Percentiles rank a stretch among this genome's conserved stretches.
These are phyloP conservation scores for Alternaria arbusti DNA, from an alignment of 2,329 filamentous ascomycete species.

Conservation along the genomic window DNA sequence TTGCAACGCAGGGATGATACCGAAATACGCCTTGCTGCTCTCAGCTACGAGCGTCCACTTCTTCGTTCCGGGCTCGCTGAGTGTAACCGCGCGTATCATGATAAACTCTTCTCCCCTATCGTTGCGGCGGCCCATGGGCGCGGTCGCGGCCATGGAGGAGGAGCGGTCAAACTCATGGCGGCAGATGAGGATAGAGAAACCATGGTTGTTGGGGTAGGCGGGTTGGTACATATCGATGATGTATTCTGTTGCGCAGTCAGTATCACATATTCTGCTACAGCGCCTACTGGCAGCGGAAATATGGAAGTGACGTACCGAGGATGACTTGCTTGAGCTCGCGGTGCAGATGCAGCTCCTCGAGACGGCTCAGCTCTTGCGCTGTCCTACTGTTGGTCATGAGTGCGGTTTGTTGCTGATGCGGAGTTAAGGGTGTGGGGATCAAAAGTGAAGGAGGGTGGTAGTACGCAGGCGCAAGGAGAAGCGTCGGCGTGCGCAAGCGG, in stretches of 20 bases:
- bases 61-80: not conserved
- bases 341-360: not conserved
- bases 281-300: not conserved
- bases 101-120: not conserved
- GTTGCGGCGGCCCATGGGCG: not conserved
- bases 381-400: not conserved
- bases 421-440: not conserved
- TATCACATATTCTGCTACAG: not conserved
- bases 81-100: not conserved
- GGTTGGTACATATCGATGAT: not conserved
- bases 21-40: not conserved
- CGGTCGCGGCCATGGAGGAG: not conserved
- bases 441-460: not conserved
- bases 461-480: not conserved
- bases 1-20: slow-evolving; percentile 1
- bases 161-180: not conserved
- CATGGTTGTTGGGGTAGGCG: not conserved
- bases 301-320: not conserved
- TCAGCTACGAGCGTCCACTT: slow-evolving; percentile 5
- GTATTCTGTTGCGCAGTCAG: not conserved
- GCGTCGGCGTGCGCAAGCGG: not conserved
- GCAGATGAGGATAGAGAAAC: slow-evolving; percentile 6
- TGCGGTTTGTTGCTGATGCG: not conserved
- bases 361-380: not conserved
- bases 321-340: not conserved